Percentiles rank a stretch among this genome's conserved stretches.
Conservation (phyloP, 2,329 filamentous ascomycete species). For the Beauveria scarabaeidicola region DNA sequence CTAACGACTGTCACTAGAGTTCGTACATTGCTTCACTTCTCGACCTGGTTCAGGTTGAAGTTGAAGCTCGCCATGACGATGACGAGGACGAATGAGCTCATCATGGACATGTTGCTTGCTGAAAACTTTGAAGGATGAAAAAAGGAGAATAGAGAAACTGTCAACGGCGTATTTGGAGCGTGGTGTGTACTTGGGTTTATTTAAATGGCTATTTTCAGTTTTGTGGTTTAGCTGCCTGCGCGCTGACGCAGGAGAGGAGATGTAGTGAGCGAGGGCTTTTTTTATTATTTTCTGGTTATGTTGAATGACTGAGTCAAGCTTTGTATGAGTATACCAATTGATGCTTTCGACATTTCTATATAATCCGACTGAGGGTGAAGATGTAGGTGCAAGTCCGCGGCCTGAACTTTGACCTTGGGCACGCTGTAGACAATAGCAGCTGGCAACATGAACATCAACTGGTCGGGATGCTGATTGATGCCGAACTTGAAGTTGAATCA, state of each 20-base stretch:
- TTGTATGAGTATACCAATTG: conserved; percentile 8
- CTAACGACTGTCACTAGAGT: conserved; percentile 21
- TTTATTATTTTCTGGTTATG: background rate
- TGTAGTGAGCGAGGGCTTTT: background rate
- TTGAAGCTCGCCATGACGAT: conserved; percentile 18
- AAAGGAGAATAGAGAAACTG: background rate
- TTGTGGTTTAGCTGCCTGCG: background rate
- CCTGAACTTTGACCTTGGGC: too few species aligned
- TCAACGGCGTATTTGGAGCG: conserved; percentile 2
- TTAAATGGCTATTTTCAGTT: background rate
- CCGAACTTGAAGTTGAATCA: too few species aligned
- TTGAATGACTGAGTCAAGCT: background rate
- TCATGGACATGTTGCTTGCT: background rate
- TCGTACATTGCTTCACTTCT: conserved; percentile 33
- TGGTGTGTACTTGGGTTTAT: background rate
- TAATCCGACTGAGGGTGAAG: too few species aligned
- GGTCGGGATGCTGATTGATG: too few species aligned
- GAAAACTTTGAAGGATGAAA: background rate
- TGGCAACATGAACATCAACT: too few species aligned
- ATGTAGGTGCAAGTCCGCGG: too few species aligned
- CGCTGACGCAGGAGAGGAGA: background rate
- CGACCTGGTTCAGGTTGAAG: conserved; percentile 27
- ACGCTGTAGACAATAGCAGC: too few species aligned
- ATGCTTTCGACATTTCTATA: background rate
- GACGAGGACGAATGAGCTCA: background rate